Conservation (phyloP, 2,329 filamentous ascomycete species). For the Monilinia fructigena region DNA sequence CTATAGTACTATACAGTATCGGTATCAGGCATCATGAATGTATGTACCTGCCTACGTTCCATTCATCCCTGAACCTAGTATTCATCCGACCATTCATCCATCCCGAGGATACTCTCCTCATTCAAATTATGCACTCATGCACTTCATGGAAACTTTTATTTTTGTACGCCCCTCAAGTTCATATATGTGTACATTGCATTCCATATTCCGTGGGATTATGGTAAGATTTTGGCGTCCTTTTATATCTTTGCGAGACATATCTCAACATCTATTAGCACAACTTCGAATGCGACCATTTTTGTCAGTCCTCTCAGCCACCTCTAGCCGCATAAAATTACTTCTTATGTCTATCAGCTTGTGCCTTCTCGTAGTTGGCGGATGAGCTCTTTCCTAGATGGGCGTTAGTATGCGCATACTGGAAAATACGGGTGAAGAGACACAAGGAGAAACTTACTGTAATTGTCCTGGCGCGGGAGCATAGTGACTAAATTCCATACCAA, state of each 20-base stretch:
- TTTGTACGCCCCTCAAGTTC: constrained; percentile 14
- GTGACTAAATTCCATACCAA: constrained; percentile 98
- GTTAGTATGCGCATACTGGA: constrained; percentile 1
- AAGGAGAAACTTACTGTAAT: constrained; percentile 66
- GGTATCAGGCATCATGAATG: constrained; percentile 14
- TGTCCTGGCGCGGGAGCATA: constrained; percentile 85
- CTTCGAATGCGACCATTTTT: not conserved
- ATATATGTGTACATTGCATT: constrained; percentile 1
- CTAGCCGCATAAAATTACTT: constrained; percentile 29
- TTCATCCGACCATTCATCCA: not conserved
- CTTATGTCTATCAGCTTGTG: constrained; percentile 54
- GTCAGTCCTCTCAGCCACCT: not conserved
- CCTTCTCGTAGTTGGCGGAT: constrained; percentile 66
- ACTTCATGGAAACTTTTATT: constrained; percentile 9
- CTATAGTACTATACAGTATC: constrained; percentile 29
- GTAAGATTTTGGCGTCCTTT: not conserved
- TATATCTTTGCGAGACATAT: not conserved
- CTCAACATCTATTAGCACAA: not conserved
- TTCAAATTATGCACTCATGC: constrained; percentile 10
- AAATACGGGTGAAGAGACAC: not conserved
- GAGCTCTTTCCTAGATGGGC: constrained; percentile 54
- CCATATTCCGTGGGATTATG: not conserved
- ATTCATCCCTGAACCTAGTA: not conserved
- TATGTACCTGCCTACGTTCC: not conserved
- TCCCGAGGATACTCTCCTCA: not conserved